Conservation (phyloP, 495 filamentous ascomycete genomes). For the Aspergillus nidulans region DNA sequence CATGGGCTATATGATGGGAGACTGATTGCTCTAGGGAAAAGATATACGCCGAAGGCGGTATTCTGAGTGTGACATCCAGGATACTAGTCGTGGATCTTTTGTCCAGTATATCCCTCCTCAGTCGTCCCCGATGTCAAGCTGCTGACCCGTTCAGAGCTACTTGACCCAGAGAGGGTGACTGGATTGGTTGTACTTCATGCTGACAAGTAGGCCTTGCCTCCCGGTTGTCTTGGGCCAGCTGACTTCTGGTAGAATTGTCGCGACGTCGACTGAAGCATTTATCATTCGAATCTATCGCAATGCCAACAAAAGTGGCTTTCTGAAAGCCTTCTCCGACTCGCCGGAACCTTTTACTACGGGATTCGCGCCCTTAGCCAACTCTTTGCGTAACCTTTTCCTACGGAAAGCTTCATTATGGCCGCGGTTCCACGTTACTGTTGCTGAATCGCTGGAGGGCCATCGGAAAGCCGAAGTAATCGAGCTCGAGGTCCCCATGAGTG, state of each 20-base stretch:
- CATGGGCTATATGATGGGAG: neutral
- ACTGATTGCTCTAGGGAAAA: constrained; percentile 59
- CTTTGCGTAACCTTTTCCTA: constrained; percentile 91
- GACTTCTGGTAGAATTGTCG: constrained; percentile 57
- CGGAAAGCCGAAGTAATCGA: constrained; percentile 97
- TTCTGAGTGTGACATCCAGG: constrained; percentile 93
- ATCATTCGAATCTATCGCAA: constrained; percentile 91
- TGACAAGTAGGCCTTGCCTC: constrained; percentile 51
- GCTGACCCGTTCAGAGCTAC: constrained; percentile 44
- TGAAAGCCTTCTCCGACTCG: constrained; percentile 94
- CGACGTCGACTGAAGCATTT: constrained; percentile 90
- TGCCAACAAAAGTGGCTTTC: constrained; percentile 85
- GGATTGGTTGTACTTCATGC: constrained; percentile 87
- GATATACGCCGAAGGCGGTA: constrained; percentile 82
- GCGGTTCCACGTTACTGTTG: constrained; percentile 87
- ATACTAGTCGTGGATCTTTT: constrained; percentile 92
- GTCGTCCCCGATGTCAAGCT: constrained; percentile 8
- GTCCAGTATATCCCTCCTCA: constrained; percentile 47
- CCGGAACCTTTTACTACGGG: constrained; percentile 89
- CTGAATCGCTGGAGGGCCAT: constrained; percentile 80
- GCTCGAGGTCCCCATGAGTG: constrained; percentile 93
- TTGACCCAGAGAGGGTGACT: constrained; percentile 80
- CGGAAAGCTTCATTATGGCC: constrained; percentile 88
- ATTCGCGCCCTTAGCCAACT: constrained; percentile 82
- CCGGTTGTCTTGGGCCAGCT: neutral